Base-by-base conservation (phyloP, 202 grass and related monocot species). In the Cymbopogon flexuosus region DNA sequence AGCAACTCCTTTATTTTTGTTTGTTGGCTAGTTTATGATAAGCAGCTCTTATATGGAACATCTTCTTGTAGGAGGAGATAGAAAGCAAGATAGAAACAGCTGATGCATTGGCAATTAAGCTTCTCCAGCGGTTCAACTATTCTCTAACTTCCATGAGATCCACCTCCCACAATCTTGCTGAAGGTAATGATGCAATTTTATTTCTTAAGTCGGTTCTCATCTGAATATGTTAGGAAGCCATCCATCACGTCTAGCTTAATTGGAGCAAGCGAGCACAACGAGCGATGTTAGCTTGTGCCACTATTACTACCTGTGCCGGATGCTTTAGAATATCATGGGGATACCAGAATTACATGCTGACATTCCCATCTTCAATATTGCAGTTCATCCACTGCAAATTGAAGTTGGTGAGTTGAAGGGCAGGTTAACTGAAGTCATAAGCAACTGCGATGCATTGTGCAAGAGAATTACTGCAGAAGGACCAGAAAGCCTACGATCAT, bases 61-160 rank as follows among this genome's bases (percentile, higher is more conserved):
- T 84, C 30, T n/a, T 86, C 31, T 13, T 83, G 67, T 81, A 91
- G 92, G 88, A 86, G 84, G 92, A 91, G 72, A 63, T 93, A 63
- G 92, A 93, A 84, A 98, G 90, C 84, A 95, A 95, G 82, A 98
- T 95, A 76, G 88, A 93, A 81, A 95, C 90, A 13, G 87, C 93
- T 52, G 92, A 98, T 83, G 90, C 95, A 21, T 86, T 98, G 82
- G 86, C 90, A 42, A 66, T 82, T 68, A 98, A 95, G 79, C 90
- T 98, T 95, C 92, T 93, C 57, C 85, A 93, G 75, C 62, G 90
- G 14, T 98, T 93, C 72, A 98, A 84, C 56, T 93, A 95, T 70
- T 95, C 90, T 5, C 80, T 93, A 80, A 24, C 88, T 62, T 79
- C 88, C 4, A 95, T 99, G 92, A 93, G 87, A 83, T 90, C 90